Conservation (phyloP, 2,329 filamentous ascomycete species). For the Hirsutella thompsonii region DNA sequence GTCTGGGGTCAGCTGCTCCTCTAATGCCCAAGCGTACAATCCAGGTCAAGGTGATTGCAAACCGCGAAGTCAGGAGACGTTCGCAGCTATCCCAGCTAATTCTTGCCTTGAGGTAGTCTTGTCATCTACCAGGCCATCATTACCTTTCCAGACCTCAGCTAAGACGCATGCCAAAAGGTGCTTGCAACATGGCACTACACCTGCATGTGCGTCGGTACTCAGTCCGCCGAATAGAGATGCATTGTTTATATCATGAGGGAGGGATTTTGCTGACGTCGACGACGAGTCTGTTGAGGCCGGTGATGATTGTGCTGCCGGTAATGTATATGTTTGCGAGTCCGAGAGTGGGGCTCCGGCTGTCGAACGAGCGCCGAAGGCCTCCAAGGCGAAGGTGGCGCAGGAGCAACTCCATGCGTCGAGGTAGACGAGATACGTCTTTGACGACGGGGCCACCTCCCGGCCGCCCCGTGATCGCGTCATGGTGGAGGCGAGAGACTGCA, state of each 20-base stretch:
- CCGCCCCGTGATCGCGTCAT: conserved; percentile 9
- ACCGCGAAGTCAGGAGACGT: conserved; percentile 13
- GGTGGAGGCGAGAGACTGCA: conserved; percentile 42
- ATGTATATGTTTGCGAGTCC: neutral
- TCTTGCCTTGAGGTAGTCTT: conserved; percentile 47
- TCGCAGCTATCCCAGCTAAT: conserved; percentile 55
- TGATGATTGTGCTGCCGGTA: neutral
- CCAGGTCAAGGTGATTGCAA: neutral
- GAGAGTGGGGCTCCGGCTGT: neutral
- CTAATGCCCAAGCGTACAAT: too few species aligned
- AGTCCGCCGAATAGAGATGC: conserved; percentile 35
- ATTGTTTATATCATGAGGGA: too few species aligned
- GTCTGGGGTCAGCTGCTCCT: too few species aligned
- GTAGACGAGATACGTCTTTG: conserved; percentile 53
- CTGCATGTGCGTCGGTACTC: conserved; percentile 21
- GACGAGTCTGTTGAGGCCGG: neutral
- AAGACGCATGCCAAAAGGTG: conserved; percentile 78
- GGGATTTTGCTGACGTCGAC: too few species aligned
- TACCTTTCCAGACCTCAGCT: conserved; percentile 46
- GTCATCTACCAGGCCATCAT: conserved; percentile 47
- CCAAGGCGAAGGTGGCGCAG: conserved; percentile 72
- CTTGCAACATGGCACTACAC: conserved; percentile 57
- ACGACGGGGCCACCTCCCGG: conserved; percentile 6
- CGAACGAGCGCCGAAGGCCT: conserved; percentile 37
- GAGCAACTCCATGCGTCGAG: conserved; percentile 75